These are phyloP conservation scores for Colletotrichum orbiculare DNA, from an alignment of 2,329 filamentous ascomycete genomes.

Conservation along the genomic window DNA sequence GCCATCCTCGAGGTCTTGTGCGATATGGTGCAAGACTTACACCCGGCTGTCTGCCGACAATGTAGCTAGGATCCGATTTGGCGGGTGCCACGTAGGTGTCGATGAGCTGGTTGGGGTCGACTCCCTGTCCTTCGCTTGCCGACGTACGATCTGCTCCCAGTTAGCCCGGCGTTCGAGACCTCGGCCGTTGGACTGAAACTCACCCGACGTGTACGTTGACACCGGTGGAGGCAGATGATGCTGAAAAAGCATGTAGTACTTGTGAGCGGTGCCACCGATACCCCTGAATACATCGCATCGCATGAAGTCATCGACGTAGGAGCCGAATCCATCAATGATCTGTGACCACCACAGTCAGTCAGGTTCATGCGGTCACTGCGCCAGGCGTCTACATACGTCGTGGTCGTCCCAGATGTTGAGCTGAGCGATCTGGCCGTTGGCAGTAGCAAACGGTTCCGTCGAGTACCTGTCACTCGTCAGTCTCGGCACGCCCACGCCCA, in stretches of 20 bases:
- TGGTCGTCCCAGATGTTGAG: slow-evolving; percentile 99
- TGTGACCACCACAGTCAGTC: slow-evolving; percentile 54
- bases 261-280: slow-evolving; percentile 91
- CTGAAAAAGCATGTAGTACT: slow-evolving; percentile 98
- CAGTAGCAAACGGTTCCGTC: slow-evolving; percentile 84
- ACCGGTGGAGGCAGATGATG: slow-evolving; percentile 88
- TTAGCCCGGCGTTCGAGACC: slow-evolving; percentile 36
- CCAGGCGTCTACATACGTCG: slow-evolving; percentile 64
- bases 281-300: slow-evolving; percentile 90
- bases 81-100: slow-evolving; percentile 75
- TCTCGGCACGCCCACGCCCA: slow-evolving; percentile 49
- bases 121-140: slow-evolving; percentile 51
- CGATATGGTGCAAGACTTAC: slow-evolving; percentile 62
- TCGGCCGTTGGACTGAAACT: slow-evolving; percentile 29
- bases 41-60: slow-evolving; percentile 79
- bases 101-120: slow-evolving; percentile 78
- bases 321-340: slow-evolving; percentile 93
- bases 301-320: slow-evolving; percentile 95
- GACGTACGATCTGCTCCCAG: slow-evolving; percentile 8
- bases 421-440: slow-evolving; percentile 93
- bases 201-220: slow-evolving; percentile 86
- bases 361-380: no score
- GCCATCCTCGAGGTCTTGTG: background rate
- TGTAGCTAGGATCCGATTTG: slow-evolving; percentile 76
- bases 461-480: slow-evolving; percentile 71